Base-by-base conservation (phyloP, 805 yeast species). In the Wickerhamomyces tratensis region DNA sequence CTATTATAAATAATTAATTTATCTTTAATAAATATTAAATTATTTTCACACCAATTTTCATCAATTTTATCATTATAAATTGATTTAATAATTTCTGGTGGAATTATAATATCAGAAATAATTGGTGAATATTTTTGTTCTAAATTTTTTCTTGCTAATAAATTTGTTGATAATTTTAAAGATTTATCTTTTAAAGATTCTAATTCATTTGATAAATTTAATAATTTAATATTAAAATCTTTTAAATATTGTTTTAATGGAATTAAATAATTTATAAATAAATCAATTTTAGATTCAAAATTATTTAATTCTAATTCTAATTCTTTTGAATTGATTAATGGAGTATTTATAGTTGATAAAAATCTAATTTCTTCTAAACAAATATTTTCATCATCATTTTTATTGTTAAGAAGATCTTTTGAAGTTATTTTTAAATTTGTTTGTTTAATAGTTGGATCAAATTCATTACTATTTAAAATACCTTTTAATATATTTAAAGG, bases 41-140 rank as follows among this genome's bases (percentile, higher is more conserved):
- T 20, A 20, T 20, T 77, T 39, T 81, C 87, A 20, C 75, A 63
- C 95, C 96, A 88, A 9, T 61, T 54, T 3, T 65, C 61, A 46
- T 72, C 68, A 10, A 89, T 65, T 10, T 74, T 76, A 20, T 77
- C 88, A 36, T 66, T 66, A 3, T 77, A 52, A 2, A 91, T 67
- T 7, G 79, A 74, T 43, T 65, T 63, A 7, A 85, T 74, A 3
- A 84, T 67, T 1, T 74, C 74, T 0, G 96, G 93, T 0, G 96
- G 85, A 7, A 89, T 75, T 45, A 84, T 66, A 33, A 85, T 65
- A 49, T 85, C 89, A 35, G 82, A 72, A 1, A 88, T 79, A n/a
- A 86, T 64, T 0, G 95, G 95, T 15, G 83, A 77, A 43, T 88
- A 71, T 41, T 68, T 68, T 8, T 60, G 58, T 43, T 79, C 76